Conservation (phyloP, 345 rosid species). For the Bretschneidera sinensis region DNA sequence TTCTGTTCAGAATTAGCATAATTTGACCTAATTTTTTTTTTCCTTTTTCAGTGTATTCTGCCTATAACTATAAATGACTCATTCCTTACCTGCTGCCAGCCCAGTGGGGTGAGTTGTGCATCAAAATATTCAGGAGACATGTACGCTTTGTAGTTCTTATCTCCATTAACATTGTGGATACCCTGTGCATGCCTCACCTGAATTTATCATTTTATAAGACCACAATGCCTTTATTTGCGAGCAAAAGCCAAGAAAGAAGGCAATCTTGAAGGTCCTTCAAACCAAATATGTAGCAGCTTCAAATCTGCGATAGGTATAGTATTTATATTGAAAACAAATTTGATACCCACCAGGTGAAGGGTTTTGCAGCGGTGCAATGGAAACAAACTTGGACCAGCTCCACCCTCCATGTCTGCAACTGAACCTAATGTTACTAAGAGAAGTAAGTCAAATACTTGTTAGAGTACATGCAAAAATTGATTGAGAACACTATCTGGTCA, state of each 20-base stretch:
- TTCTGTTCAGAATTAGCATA: background rate
- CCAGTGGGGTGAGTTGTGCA: slow-evolving; percentile 84
- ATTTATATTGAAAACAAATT: slow-evolving; percentile 22
- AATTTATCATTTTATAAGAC: slow-evolving; percentile 47
- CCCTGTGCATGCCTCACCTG: slow-evolving; percentile 99
- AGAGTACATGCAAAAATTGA: too few species aligned
- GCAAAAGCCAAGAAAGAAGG: slow-evolving; percentile 49
- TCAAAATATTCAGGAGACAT: slow-evolving; percentile 85
- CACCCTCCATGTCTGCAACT: slow-evolving; percentile 72
- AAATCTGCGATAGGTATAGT: slow-evolving; percentile 23
- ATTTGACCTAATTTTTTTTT: background rate
- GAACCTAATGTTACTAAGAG: slow-evolving; percentile 3
- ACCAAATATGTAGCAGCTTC: slow-evolving; percentile 38
- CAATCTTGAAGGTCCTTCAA: slow-evolving; percentile 41
- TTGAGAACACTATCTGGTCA: too few species aligned
- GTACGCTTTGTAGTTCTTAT: slow-evolving; percentile 77
- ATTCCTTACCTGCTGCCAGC: slow-evolving; percentile 78
- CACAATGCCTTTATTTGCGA: slow-evolving; percentile 37
- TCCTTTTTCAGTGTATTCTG: background rate
- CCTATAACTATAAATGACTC: background rate
- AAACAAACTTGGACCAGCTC: slow-evolving; percentile 61
- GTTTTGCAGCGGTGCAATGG: slow-evolving; percentile 96
- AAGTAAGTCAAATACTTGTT: too few species aligned
- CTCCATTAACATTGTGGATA: slow-evolving; percentile 94
- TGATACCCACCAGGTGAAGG: slow-evolving; percentile 71